Evolutionary conservation across 148 eudicot genomes (phyloP).

Genomic region (Vaccinium vitisidaea): DNA sequence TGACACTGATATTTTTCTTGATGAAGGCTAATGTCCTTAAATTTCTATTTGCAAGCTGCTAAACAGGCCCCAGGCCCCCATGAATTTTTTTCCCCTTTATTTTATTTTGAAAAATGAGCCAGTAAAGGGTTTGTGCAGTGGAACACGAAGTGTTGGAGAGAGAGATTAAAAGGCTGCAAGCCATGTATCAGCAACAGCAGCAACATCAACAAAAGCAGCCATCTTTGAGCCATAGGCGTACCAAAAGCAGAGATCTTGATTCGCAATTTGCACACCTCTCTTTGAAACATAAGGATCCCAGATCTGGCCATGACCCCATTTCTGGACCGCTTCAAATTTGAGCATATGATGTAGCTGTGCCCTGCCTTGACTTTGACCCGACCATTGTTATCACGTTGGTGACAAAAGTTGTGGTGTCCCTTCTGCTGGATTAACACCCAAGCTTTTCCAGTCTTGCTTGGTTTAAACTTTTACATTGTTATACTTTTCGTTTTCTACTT

Average conservation of each 20-base stretch:
- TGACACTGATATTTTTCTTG: background rate
- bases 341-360: conserved; percentile 23
- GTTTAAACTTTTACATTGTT: conserved; percentile 23
- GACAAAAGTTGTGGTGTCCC: conserved; percentile 21
- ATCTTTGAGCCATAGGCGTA: conserved; percentile 59
- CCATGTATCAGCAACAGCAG: conserved; percentile 52
- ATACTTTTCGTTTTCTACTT: conserved; percentile 17
- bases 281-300: conserved; percentile 59
- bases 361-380: conserved; percentile 18
- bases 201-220: conserved; percentile 31
- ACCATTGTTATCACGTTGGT: conserved; percentile 21
- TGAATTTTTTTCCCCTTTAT: background rate
- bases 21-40: background rate
- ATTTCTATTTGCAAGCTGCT: background rate
- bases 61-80: background rate
- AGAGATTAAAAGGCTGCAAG: conserved; percentile 67
- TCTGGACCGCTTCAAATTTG: conserved; percentile 55
- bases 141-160: conserved; percentile 84
- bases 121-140: conserved; percentile 40
- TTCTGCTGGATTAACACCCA: conserved; percentile 24
- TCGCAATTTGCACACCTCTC: conserved; percentile 68
- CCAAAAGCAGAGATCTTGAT: conserved; percentile 73
- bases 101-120: background rate
- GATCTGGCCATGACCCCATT: conserved; percentile 45
- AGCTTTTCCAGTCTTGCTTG: conserved; percentile 28